Evolutionary conservation across 768 basidiomycete genomes (phyloP).

Genomic region (Mycena alexandri): DNA sequence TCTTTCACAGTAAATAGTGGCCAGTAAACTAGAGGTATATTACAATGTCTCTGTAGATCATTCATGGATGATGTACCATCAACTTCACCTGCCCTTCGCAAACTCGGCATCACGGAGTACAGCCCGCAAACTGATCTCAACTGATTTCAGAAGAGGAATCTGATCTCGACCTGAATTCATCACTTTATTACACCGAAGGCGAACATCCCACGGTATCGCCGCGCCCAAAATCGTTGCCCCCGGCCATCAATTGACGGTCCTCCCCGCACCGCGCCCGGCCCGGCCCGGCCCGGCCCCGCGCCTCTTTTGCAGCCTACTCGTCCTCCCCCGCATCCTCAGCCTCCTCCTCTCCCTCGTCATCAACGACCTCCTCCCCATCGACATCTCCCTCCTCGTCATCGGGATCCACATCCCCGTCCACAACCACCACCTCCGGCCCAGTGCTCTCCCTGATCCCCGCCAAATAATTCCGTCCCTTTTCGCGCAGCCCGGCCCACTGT

Average conservation of each 20-base stretch:
- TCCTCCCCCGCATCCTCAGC: neutral
- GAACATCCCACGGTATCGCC: too few species aligned
- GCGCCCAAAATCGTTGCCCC: too few species aligned
- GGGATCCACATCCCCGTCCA: neutral
- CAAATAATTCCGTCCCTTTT: neutral
- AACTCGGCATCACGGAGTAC: neutral
- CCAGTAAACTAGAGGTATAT: neutral
- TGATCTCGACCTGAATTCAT: too few species aligned
- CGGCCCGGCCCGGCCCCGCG: neutral
- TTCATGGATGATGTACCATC: neutral
- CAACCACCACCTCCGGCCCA: neutral
- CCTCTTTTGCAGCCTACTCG: neutral
- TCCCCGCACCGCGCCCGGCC: too few species aligned
- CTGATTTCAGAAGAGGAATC: too few species aligned
- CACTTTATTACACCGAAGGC: too few species aligned
- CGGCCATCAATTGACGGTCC: too few species aligned
- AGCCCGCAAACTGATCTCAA: too few species aligned
- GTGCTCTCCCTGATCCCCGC: neutral
- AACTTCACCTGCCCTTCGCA: neutral
- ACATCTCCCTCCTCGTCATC: neutral
- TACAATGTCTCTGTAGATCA: neutral
- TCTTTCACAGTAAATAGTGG: neutral
- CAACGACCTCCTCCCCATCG: neutral
- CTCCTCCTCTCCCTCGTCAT: neutral
- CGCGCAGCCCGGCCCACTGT: neutral